A percentile compares a stretch with the other conserved stretches of the same genome.
Conservation (phyloP, 139 green algal genomes). For the Mychonastes homosphaera region DNA sequence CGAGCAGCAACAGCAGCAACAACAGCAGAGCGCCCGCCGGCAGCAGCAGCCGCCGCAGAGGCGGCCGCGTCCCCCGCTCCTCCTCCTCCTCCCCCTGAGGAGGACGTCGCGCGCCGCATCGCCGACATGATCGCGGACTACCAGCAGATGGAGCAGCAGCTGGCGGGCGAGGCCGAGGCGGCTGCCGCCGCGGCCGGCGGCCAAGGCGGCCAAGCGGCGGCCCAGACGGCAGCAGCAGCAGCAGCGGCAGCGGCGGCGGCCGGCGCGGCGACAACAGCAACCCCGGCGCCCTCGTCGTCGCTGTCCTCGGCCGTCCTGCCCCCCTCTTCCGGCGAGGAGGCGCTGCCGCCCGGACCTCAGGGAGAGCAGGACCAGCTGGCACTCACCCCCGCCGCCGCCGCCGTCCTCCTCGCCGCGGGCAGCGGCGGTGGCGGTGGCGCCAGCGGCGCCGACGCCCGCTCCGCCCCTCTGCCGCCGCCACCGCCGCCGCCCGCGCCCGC, state of each 20-base stretch:
- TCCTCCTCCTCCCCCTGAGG: background rate
- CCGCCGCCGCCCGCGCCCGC: background rate
- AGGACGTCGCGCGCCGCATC: slow-evolving; percentile 5
- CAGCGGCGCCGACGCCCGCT: background rate
- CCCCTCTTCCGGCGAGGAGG: too few species aligned
- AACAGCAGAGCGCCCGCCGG: background rate
- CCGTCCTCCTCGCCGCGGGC: background rate
- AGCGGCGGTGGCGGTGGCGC: too few species aligned
- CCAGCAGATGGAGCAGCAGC: slow-evolving; percentile 4
- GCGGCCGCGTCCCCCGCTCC: background rate
- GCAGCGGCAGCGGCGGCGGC: too few species aligned
- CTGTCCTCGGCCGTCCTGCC: too few species aligned
- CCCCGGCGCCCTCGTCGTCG: too few species aligned
- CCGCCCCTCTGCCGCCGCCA: background rate
- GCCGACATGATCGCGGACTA: slow-evolving; percentile 9
- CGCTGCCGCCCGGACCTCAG: too few species aligned
- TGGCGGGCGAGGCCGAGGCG: background rate
- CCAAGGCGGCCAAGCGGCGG: too few species aligned
- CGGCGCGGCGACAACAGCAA: too few species aligned
- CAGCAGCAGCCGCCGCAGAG: background rate
- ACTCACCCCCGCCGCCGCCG: background rate
- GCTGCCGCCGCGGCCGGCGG: too few species aligned
- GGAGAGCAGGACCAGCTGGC: background rate
- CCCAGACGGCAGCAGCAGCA: too few species aligned
- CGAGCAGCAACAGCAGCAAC: background rate